A percentile compares a stretch with the other conserved stretches of the same genome.
Evolutionary conservation across 495 filamentous ascomycete genomes (phyloP).

Genomic region (Tuber indicum): DNA sequence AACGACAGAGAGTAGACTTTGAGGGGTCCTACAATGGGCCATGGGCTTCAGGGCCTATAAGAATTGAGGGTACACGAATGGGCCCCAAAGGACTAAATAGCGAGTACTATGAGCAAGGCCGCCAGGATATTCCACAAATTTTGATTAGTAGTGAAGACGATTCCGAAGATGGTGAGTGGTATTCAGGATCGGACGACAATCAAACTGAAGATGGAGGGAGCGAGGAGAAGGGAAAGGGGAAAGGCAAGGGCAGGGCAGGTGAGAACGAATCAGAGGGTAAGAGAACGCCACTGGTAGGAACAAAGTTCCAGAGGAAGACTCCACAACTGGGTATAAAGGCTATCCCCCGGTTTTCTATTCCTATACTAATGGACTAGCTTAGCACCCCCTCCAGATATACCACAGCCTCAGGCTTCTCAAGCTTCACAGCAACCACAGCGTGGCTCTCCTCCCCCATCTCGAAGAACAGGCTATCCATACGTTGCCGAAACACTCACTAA

Average conservation of each 20-base stretch:
- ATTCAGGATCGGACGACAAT: background rate
- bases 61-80: background rate
- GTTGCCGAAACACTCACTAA: slow-evolving; percentile 30
- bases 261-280: slow-evolving; percentile 1
- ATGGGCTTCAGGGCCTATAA: background rate
- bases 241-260: background rate
- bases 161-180: slow-evolving; percentile 2
- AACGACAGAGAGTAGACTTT: slow-evolving; percentile 20
- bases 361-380: background rate
- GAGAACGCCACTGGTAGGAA: background rate
- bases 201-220: slow-evolving; percentile 12
- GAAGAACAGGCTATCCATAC: slow-evolving; percentile 31
- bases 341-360: slow-evolving; percentile 11
- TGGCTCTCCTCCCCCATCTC: slow-evolving; percentile 11
- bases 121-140: background rate
- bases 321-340: slow-evolving; percentile 5
- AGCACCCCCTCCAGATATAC: background rate
- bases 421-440: slow-evolving; percentile 6
- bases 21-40: slow-evolving; percentile 23
- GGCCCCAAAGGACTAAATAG: slow-evolving; percentile 12
- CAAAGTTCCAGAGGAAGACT: background rate
- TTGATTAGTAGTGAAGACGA: slow-evolving; percentile 10
- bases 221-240: slow-evolving; percentile 4
- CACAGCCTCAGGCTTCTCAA: slow-evolving; percentile 7
- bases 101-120: slow-evolving; percentile 23